Evolutionary conservation across 768 basidiomycete species (phyloP).

Genomic region (Tricholoma hemisulphureum): DNA sequence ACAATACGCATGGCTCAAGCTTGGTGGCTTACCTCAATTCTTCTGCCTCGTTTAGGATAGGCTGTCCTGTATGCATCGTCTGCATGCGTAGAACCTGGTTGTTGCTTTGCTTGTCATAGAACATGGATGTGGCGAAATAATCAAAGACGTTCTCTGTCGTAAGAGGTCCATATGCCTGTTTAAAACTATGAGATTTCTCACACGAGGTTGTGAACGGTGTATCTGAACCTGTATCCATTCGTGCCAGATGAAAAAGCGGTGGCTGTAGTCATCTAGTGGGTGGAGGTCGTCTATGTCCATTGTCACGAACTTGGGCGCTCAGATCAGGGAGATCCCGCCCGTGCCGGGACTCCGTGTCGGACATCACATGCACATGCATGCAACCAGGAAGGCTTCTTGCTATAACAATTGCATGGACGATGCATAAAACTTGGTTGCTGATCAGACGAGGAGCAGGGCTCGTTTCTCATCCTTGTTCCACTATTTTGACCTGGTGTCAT

Average conservation of each 20-base stretch:
- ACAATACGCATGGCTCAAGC: not conserved
- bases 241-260: slow-evolving; percentile 87
- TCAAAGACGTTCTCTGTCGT: slow-evolving; percentile 80
- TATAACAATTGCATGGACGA: too few species aligned
- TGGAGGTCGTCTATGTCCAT: slow-evolving; percentile 65
- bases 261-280: slow-evolving; percentile 77
- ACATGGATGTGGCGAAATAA: slow-evolving; percentile 89
- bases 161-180: slow-evolving; percentile 73
- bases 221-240: slow-evolving; percentile 80
- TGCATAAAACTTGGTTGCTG: not conserved
- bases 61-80: slow-evolving; percentile 79
- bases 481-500: slow-evolving; percentile 48
- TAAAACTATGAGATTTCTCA: slow-evolving; percentile 2
- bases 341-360: too few species aligned
- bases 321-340: too few species aligned
- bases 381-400: too few species aligned
- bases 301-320: too few species aligned
- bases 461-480: slow-evolving; percentile 22
- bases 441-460: slow-evolving; percentile 35
- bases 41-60: slow-evolving; percentile 76
- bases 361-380: too few species aligned
- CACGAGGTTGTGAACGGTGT: not conserved
- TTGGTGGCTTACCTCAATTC: slow-evolving; percentile 69
- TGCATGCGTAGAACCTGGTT: slow-evolving; percentile 94
- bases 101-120: slow-evolving; percentile 92